Evolutionary conservation across 257 asterid species (phyloP), one percentile per base, ranked within the genome.

Genomic region (Salvia hispanica): DNA sequence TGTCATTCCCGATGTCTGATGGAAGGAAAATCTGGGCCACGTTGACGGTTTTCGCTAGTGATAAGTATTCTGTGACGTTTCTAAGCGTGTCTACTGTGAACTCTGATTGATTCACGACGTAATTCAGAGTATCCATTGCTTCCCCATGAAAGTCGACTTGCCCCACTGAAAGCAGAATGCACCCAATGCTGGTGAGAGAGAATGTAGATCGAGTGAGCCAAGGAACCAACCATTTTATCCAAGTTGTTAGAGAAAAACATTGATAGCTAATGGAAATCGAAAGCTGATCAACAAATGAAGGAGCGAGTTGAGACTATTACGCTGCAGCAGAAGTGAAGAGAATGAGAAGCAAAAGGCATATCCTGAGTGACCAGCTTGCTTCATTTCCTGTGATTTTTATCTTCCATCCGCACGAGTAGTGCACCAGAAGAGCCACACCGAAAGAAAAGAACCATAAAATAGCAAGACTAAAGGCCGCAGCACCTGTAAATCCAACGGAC

Each of bases 401-500:
- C 70, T 84, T 87, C 95, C 99, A 91, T 58, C 95, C 95, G 25
- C 90, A 87, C 70, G 84, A 81, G 76, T 79, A 83, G 70, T 87
- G 85, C 64, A 87, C 83, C 51, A 69, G 66, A 47, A 94, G 91
- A 67, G 96, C 96, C 79, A 84, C 71, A 13, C 96, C 97, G n/a
- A 94, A 94, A n/a, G 79, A 84, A 77, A 89, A 11, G 64, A 94
- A 83, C 99, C 99, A 94, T 33, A 94, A 78, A 53, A 85, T 39
- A 21, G 95, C 87, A 55, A 90, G 81, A 73, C 82, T 75, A 54
- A 90, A 82, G 61, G 91, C 95, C 47, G 90, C 83, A 2, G 88
- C 87, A 21, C 99, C 99, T 33, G 96, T 88, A 81, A 80, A 93
- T 71, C 96, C 96, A 43, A 93, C 96, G 70, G 99, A 93, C 99